These are phyloP conservation scores for Fusarium equiseti DNA, from an alignment of 2,329 filamentous ascomycete genomes.

Conservation along the genomic window DNA sequence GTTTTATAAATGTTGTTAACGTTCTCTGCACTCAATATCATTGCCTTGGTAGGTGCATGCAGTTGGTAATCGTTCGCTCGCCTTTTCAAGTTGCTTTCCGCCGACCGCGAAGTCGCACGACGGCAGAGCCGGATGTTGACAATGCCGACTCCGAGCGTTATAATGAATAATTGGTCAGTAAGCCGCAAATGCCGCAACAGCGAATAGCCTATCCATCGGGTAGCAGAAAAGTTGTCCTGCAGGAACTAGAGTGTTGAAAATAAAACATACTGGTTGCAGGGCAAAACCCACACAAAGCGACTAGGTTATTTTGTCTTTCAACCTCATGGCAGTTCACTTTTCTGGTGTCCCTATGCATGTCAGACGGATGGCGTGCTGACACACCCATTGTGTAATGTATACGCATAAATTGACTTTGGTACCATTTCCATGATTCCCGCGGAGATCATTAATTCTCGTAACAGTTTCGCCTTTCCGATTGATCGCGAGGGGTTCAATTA, in stretches of 20 bases:
- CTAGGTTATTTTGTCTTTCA: neutral
- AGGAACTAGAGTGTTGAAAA: neutral
- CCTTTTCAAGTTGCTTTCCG: neutral
- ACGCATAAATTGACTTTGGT: neutral
- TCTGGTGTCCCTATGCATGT: neutral
- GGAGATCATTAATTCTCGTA: neutral
- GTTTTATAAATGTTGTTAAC: neutral
- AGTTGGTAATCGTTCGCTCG: neutral
- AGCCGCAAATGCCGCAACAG: neutral
- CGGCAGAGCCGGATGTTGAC: neutral
- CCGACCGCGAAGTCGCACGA: neutral
- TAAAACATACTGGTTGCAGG: neutral
- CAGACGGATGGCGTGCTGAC: neutral
- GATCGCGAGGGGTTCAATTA: neutral
- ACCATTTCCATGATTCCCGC: neutral
- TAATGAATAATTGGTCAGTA: neutral
- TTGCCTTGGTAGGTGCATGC: rapidly evolving
- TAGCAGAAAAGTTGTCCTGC: neutral
- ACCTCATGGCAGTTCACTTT: neutral
- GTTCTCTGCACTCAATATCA: too few relatives aligned
- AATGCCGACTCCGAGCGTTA: neutral
- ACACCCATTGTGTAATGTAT: neutral
- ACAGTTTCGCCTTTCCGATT: neutral
- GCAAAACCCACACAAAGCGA: neutral
- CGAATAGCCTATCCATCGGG: neutral